Conservation (phyloP, 306 rosid genomes). For the Trifolium fragiferum region DNA sequence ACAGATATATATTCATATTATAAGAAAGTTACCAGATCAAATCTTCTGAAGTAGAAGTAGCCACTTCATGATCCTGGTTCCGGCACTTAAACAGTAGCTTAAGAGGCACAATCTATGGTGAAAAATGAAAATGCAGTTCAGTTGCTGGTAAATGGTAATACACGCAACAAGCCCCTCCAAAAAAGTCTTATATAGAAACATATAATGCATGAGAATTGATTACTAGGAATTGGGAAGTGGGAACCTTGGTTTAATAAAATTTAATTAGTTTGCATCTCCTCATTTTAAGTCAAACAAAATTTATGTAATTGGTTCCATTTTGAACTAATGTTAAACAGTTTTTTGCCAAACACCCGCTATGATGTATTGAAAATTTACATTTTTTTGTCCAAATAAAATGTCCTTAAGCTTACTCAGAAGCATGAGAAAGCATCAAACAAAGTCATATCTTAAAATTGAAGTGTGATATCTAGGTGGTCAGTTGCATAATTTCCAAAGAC, state of each 20-base stretch:
- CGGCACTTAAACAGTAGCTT: conserved; percentile 63
- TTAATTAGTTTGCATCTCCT: not conserved
- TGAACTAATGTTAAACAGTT: conserved; percentile 15
- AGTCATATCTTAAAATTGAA: not conserved
- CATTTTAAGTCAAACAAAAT: conserved; percentile 6
- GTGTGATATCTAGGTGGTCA: not conserved
- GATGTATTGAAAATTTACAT: conserved; percentile 6
- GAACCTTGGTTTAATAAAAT: conserved; percentile 21
- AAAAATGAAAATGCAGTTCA: conserved; percentile 22
- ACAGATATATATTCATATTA: conserved; percentile 25
- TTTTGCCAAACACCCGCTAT: conserved; percentile 10
- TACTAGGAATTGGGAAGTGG: conserved; percentile 32
- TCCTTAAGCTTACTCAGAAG: not conserved
- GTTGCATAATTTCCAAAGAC: conserved; percentile 23
- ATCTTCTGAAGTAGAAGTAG: conserved; percentile 63
- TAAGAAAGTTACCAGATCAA: conserved; percentile 67
- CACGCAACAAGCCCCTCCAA: not conserved
- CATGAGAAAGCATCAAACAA: not conserved
- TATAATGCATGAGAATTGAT: conserved; percentile 4
- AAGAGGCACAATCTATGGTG: conserved; percentile 69
- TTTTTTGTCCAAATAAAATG: not conserved
- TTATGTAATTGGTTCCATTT: not conserved
- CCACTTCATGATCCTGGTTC: conserved; percentile 49
- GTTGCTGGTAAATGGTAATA: conserved; percentile 2
- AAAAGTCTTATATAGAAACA: not conserved